Conservation (phyloP, 805 yeast species). For the Kodamaea sagamina region DNA sequence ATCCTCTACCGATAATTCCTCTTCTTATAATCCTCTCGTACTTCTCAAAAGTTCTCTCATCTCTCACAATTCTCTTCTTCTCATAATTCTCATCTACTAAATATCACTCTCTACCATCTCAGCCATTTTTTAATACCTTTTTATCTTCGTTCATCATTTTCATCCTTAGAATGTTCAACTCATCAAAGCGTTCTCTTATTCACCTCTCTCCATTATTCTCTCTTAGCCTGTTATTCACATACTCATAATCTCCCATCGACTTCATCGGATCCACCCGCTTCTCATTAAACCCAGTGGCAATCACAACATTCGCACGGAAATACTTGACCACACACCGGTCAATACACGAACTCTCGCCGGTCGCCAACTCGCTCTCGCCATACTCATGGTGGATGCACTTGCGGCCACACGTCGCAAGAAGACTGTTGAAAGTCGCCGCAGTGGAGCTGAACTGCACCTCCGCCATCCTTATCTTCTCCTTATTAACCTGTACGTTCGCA, state of each 20-base stretch:
- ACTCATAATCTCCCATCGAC: conserved; percentile 45
- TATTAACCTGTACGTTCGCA: conserved; percentile 52
- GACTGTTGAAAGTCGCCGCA: conserved; percentile 39
- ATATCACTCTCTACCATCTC: no score
- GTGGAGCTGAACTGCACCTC: conserved; percentile 69
- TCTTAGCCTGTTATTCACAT: conserved; percentile 13
- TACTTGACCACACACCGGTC: conserved; percentile 87
- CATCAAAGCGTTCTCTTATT: no score
- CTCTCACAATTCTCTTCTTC: no score
- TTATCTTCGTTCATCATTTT: neutral
- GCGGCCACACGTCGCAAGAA: conserved; percentile 60
- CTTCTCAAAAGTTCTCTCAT: no score
- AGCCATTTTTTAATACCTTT: no score
- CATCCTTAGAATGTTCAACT: no score
- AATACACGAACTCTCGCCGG: conserved; percentile 80
- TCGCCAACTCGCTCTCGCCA: conserved; percentile 79
- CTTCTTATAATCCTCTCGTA: no score
- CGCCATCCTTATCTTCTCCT: conserved; percentile 62
- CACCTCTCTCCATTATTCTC: neutral
- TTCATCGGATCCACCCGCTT: conserved; percentile 46
- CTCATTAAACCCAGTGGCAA: conserved; percentile 55
- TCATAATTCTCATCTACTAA: no score
- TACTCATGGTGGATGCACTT: conserved; percentile 88
- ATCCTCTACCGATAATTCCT: no score
- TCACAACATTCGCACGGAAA: conserved; percentile 65